Percentiles rank a stretch among this genome's conserved stretches.
Conservation (phyloP, 345 rosid genomes). For the Balakata baccata region DNA sequence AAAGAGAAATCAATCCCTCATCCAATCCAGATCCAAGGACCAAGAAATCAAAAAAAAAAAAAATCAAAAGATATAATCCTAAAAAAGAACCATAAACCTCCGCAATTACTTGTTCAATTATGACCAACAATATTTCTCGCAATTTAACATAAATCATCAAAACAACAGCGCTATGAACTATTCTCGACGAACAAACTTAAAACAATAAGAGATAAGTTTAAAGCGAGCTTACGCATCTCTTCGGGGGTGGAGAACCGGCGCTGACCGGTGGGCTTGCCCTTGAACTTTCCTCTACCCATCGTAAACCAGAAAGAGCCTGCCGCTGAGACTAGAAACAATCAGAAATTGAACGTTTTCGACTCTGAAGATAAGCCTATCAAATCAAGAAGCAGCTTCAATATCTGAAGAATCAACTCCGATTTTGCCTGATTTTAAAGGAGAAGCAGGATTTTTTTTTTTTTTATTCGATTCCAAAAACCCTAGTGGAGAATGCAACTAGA, state of each 20-base stretch:
- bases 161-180: not conserved
- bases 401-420: not conserved
- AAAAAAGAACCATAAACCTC: not conserved
- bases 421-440: not conserved
- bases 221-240: slow-evolving; percentile 43
- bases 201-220: not conserved
- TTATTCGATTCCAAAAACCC: slow-evolving; percentile 12
- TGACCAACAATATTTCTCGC: not conserved
- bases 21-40: not conserved
- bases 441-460: not conserved
- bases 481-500: not conserved
- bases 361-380: not conserved
- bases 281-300: slow-evolving; percentile 66
- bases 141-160: not conserved
- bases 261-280: slow-evolving; percentile 65
- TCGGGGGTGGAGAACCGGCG: slow-evolving; percentile 61
- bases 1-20: not conserved
- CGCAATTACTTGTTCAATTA: not conserved
- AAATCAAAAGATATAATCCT: not conserved
- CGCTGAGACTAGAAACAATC: not conserved
- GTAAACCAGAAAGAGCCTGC: not conserved
- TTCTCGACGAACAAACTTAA: not conserved
- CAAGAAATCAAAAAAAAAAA: not conserved
- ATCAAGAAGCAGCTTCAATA: not conserved
- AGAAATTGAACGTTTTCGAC: not conserved